Conservation (phyloP, 768 basidiomycete species). For the Lactifluus pinguis region DNA sequence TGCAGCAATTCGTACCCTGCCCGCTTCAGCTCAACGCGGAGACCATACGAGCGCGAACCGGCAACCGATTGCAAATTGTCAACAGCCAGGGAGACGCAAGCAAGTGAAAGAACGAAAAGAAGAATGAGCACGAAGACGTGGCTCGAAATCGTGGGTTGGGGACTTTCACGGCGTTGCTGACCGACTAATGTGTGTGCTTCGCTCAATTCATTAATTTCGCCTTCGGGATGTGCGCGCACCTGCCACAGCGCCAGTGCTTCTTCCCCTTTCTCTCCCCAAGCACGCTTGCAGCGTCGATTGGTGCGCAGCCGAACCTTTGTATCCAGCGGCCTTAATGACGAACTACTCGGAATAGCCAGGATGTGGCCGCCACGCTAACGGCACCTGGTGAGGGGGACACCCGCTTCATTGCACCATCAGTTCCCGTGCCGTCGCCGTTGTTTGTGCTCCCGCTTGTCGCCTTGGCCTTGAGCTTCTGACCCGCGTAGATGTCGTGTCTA, state of each 20-base stretch:
- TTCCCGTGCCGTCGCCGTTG: not conserved
- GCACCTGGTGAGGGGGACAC: not conserved
- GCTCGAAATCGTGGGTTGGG: too few relatives aligned
- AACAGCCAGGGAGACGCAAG: too few relatives aligned
- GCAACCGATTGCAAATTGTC: too few relatives aligned
- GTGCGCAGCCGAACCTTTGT: constrained; percentile 30
- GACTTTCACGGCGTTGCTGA: too few relatives aligned
- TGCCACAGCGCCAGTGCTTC: not conserved
- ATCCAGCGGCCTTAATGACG: constrained; percentile 28
- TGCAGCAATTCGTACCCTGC: constrained; percentile 23
- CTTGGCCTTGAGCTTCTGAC: not conserved
- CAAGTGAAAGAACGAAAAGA: too few relatives aligned
- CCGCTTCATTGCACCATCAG: not conserved
- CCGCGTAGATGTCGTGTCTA: not conserved
- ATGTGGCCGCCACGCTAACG: not conserved
- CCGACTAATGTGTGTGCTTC: too few relatives aligned
- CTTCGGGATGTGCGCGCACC: not conserved
- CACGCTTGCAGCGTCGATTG: constrained; percentile 26
- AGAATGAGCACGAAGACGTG: too few relatives aligned
- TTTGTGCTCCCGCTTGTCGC: not conserved
- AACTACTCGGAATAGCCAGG: constrained; percentile 28
- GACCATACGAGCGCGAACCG: constrained; percentile 27
- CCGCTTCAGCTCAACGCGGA: constrained; percentile 24
- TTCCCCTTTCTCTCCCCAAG: constrained; percentile 11
- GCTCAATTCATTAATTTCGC: not conserved